phyloP scores from a whole-genome alignment of 257 asterid genomes.

The Galeopsis tetrahit region DNA sequence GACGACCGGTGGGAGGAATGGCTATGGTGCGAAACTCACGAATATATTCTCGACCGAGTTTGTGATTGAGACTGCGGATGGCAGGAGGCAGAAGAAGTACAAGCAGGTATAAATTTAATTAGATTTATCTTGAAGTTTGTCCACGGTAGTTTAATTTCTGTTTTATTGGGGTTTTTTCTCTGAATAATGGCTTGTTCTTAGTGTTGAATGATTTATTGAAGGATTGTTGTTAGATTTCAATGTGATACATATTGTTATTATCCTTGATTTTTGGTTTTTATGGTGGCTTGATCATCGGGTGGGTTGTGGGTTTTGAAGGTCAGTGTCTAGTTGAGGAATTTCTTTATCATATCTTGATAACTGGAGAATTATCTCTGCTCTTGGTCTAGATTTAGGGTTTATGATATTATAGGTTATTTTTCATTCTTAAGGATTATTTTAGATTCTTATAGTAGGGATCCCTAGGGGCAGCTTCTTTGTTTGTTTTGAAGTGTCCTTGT shows the following conservation, averaged over 20 bases:
- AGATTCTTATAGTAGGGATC: neutral
- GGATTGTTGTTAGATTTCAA: neutral
- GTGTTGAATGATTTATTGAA: neutral
- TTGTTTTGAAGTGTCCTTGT: neutral
- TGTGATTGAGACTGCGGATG: slow-evolving; percentile 93
- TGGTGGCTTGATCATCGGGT: neutral
- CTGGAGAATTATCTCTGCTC: neutral
- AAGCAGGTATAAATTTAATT: slow-evolving; percentile 67
- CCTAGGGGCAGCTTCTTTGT: neutral
- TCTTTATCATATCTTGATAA: neutral
- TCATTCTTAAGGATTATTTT: neutral
- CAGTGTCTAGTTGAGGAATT: neutral
- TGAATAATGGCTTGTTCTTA: too few relatives aligned
- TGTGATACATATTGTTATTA: neutral
- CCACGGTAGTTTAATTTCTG: neutral
- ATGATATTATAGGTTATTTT: neutral
- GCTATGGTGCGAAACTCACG: slow-evolving; percentile 94
- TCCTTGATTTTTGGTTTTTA: neutral
- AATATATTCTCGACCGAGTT: slow-evolving; percentile 91
- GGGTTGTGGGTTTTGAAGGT: too few relatives aligned
- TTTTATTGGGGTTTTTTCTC: too few relatives aligned
- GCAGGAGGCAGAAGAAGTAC: slow-evolving; percentile 77
- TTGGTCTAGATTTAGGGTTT: neutral
- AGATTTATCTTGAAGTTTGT: neutral
- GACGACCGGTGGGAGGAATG: slow-evolving; percentile 97